Evolutionary conservation across 2,329 filamentous ascomycete species (phyloP).

Genomic region (Fusarium sp.): DNA sequence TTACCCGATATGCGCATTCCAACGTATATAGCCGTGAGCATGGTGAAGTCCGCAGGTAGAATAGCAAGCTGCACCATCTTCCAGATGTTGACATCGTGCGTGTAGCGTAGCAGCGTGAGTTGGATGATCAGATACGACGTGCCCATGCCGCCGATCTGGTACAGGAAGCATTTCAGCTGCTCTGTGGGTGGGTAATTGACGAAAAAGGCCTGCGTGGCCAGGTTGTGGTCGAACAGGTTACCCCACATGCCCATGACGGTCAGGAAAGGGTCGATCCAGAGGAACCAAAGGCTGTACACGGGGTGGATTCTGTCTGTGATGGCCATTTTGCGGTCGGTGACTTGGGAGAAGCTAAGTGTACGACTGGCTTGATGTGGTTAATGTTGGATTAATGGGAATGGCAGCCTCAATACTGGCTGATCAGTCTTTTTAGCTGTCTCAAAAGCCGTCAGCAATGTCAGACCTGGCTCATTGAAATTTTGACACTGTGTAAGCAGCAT

Average conservation of each 20-base stretch:
- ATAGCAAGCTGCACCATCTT: slow-evolving; percentile 40
- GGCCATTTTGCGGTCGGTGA: neutral
- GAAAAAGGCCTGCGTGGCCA: slow-evolving; percentile 34
- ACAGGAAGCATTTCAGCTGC: slow-evolving; percentile 36
- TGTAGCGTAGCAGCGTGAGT: slow-evolving; percentile 35
- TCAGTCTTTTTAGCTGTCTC: neutral
- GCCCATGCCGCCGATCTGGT: slow-evolving; percentile 46
- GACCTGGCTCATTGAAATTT: neutral
- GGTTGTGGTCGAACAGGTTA: slow-evolving; percentile 38
- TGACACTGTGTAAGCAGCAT: slow-evolving; percentile 5
- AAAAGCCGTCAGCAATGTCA: slow-evolving; percentile 9
- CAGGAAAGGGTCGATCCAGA: slow-evolving; percentile 44
- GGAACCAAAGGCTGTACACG: slow-evolving; percentile 39
- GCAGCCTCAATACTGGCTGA: neutral
- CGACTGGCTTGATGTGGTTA: neutral
- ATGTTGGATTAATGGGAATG: neutral
- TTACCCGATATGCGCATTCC: slow-evolving; percentile 24
- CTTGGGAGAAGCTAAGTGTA: neutral
- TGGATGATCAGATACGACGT: slow-evolving; percentile 28
- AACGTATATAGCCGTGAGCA: slow-evolving; percentile 35
- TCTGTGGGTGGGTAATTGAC: slow-evolving; percentile 13
- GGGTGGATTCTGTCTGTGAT: slow-evolving; percentile 34
- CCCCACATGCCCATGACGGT: slow-evolving; percentile 36
- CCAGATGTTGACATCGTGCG: slow-evolving; percentile 42
- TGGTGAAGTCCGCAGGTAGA: slow-evolving; percentile 40